Percentiles rank a stretch among this genome's conserved stretches.
phyloP scores from a whole-genome alignment of 2,329 filamentous ascomycete species.

The Aspergillus bombycis region DNA sequence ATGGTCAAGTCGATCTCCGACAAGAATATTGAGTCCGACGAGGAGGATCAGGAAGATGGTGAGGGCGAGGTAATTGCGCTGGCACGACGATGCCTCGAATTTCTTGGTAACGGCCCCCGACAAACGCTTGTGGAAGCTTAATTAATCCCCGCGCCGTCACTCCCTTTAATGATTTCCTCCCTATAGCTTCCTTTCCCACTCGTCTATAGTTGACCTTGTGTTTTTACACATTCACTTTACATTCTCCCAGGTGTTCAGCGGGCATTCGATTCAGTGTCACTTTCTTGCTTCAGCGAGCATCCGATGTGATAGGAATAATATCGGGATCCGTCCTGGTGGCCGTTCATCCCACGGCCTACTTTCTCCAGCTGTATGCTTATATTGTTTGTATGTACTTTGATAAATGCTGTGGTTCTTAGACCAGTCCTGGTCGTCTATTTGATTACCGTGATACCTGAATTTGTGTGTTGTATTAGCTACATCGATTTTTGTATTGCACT shows the following conservation, averaged over 20 bases:
- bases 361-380: constrained; percentile 17
- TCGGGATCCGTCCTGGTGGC: constrained; percentile 9
- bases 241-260: constrained; percentile 33
- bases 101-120: constrained; percentile 78
- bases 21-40: constrained; percentile 82
- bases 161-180: constrained; percentile 5
- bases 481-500: background rate
- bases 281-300: constrained; percentile 37
- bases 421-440: constrained; percentile 30
- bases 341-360: constrained; percentile 14
- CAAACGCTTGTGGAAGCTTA: constrained; percentile 77
- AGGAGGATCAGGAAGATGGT: constrained; percentile 84
- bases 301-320: constrained; percentile 32
- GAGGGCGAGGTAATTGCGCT: constrained; percentile 92
- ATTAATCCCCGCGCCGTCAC: constrained; percentile 11
- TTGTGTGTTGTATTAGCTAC: constrained; percentile 10
- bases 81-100: constrained; percentile 85
- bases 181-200: constrained; percentile 11
- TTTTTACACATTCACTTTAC: constrained; percentile 23
- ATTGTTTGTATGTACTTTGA: constrained; percentile 19
- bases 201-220: constrained; percentile 14
- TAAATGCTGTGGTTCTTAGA: constrained; percentile 26
- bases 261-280: constrained; percentile 35
- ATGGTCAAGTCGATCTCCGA: constrained; percentile 92
- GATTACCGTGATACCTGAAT: constrained; percentile 22